A percentile compares a stretch with the other conserved stretches of the same genome.
These are phyloP conservation scores for Phaeoacremonium minimum DNA, from an alignment of 2,329 filamentous ascomycete species.

Conservation along the genomic window DNA sequence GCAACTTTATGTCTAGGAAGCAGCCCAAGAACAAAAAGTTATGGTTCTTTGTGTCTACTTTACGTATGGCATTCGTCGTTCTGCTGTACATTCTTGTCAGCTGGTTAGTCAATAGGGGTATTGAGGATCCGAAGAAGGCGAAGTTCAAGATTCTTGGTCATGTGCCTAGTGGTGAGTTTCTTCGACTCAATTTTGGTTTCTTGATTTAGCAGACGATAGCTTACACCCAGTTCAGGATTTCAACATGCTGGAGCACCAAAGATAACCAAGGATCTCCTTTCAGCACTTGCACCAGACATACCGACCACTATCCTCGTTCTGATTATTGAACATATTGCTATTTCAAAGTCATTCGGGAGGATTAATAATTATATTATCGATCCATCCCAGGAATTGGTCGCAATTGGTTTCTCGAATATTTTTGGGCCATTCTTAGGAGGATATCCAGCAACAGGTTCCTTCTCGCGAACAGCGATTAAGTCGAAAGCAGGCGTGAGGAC, in stretches of 20 bases:
- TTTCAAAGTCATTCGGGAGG: conserved; percentile 92
- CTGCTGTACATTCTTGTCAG: conserved; percentile 88
- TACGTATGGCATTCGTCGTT: conserved; percentile 89
- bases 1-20: conserved; percentile 63
- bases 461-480: conserved; percentile 94
- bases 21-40: conserved; percentile 66
- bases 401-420: conserved; percentile 86
- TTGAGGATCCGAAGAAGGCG: conserved; percentile 54
- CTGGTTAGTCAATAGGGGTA: conserved; percentile 76
- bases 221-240: conserved; percentile 65
- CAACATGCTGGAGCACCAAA: conserved; percentile 70
- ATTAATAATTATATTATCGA: conserved; percentile 96
- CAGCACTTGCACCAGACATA: conserved; percentile 64
- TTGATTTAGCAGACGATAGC: too few relatives aligned
- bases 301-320: conserved; percentile 90
- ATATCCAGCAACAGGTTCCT: conserved; percentile 91
- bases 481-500: conserved; percentile 94
- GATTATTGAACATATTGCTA: conserved; percentile 93
- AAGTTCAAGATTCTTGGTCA: conserved; percentile 69
- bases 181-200: too few relatives aligned
- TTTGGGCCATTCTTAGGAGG: conserved; percentile 87
- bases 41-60: conserved; percentile 86
- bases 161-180: conserved; percentile 67
- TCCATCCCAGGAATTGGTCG: conserved; percentile 92
- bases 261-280: conserved; percentile 63